Conservation (phyloP, 257 asterid species). For the Plantago major region DNA sequence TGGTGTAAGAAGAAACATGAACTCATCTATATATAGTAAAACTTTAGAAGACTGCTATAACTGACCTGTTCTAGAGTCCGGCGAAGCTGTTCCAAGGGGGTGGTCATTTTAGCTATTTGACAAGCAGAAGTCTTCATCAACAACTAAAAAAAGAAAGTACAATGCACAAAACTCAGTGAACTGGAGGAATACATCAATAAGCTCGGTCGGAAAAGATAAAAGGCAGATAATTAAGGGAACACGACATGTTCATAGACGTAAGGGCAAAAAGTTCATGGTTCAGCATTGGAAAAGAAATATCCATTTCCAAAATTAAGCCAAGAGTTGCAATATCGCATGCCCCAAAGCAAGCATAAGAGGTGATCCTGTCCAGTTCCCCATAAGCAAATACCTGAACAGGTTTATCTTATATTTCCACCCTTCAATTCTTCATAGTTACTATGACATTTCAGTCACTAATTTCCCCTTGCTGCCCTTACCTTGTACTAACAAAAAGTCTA, state of each 20-base stretch:
- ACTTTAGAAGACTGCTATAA: conserved; percentile 12
- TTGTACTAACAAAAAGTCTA: too few relatives aligned
- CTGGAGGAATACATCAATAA: conserved; percentile 11
- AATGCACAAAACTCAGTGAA: conserved; percentile 15
- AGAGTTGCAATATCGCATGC: too few relatives aligned
- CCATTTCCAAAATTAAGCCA: neutral
- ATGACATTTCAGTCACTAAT: too few relatives aligned
- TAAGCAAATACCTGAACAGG: too few relatives aligned
- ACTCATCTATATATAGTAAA: neutral
- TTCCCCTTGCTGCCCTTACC: too few relatives aligned
- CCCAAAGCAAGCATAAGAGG: too few relatives aligned
- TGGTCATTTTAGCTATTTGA: conserved; percentile 64
- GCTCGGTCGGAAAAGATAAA: conserved; percentile 3
- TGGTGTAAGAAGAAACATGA: conserved; percentile 7
- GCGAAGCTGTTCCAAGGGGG: conserved; percentile 83
- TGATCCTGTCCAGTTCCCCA: too few relatives aligned
- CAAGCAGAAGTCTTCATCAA: conserved; percentile 73
- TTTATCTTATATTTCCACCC: too few relatives aligned
- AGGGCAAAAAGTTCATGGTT: conserved; percentile 1
- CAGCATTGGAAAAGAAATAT: neutral
- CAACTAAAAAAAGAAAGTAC: conserved; percentile 41
- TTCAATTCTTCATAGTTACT: too few relatives aligned
- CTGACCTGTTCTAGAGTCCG: conserved; percentile 75
- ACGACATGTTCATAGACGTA: neutral
- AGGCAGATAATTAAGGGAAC: conserved; percentile 1